Evolutionary conservation across 371 early-diverging fungal species (phyloP).

Genomic region (Rhizopus arrhizus): DNA sequence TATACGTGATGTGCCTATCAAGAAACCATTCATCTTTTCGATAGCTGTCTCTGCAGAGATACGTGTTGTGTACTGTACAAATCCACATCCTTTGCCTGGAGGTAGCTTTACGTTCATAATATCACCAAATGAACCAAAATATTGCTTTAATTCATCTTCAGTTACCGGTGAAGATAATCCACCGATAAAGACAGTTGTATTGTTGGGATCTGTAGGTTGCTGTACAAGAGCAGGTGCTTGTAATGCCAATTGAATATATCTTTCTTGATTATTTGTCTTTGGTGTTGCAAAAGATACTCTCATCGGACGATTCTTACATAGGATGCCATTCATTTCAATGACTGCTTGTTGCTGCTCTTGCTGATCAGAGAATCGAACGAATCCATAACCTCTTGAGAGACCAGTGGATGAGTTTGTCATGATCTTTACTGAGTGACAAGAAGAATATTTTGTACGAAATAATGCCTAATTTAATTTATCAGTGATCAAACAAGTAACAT

Average conservation of each 20-base stretch:
- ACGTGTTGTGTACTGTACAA: conserved; percentile 85
- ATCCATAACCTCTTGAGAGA: conserved; percentile 77
- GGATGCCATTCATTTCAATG: conserved; percentile 73
- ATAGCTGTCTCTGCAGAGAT: conserved; percentile 87
- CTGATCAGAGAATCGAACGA: conserved; percentile 75
- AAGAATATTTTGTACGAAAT: conserved; percentile 62
- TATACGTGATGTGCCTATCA: conserved; percentile 80
- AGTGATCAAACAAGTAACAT: not conserved
- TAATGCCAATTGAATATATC: conserved; percentile 33
- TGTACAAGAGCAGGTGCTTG: conserved; percentile 47
- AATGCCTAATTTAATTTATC: conserved; percentile 30
- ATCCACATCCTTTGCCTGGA: conserved; percentile 91
- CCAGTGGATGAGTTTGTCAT: conserved; percentile 74
- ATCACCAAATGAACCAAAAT: conserved; percentile 86
- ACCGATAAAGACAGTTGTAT: conserved; percentile 95
- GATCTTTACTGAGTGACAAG: conserved; percentile 78
- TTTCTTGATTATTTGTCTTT: conserved; percentile 52
- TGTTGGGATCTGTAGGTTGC: conserved; percentile 76
- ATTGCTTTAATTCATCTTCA: conserved; percentile 80
- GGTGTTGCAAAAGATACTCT: conserved; percentile 85
- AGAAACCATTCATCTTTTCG: conserved; percentile 82
- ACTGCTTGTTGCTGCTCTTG: conserved; percentile 75
- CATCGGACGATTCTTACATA: conserved; percentile 73
- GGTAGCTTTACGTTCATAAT: conserved; percentile 91
- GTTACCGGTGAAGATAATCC: conserved; percentile 77